A percentile compares a stretch with the other conserved stretches of the same genome.
Evolutionary conservation across 2,329 filamentous ascomycete genomes (phyloP).

Genomic region (Conoideocrella luteorostrata): DNA sequence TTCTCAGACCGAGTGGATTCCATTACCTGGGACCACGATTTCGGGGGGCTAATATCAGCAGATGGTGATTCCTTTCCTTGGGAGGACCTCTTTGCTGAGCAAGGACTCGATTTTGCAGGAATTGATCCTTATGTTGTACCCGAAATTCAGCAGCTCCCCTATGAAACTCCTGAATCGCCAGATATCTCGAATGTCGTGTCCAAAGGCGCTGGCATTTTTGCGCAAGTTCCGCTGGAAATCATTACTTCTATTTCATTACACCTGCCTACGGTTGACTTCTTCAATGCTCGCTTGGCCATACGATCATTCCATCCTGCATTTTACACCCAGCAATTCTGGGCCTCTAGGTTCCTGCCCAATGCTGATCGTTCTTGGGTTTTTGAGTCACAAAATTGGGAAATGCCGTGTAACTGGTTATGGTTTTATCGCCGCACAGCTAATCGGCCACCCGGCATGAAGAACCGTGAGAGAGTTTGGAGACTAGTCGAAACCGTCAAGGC

Average conservation of each 20-base stretch:
- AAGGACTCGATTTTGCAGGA: no score
- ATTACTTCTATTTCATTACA: neutral
- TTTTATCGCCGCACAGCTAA: neutral
- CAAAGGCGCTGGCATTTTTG: neutral
- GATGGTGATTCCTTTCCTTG: no score
- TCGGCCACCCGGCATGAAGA: neutral
- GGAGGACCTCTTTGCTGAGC: no score
- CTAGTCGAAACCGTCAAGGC: neutral
- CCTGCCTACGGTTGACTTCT: neutral
- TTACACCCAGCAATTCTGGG: conserved; percentile 10
- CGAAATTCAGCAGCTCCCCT: no score
- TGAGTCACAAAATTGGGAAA: conserved; percentile 2
- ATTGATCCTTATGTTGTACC: no score
- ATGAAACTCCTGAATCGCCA: no score
- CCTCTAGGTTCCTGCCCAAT: conserved; percentile 7
- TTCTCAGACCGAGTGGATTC: neutral
- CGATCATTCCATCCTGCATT: conserved; percentile 4
- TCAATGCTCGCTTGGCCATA: neutral
- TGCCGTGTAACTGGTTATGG: conserved; percentile 4
- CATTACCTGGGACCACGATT: neutral
- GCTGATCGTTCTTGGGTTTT: conserved; percentile 9
- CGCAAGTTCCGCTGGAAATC: neutral
- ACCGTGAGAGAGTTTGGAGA: neutral
- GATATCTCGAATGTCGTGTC: no score
- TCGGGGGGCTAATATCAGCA: neutral